Percentiles rank a stretch among this genome's conserved stretches.
These are phyloP conservation scores for Pouteria campechiana DNA, from an alignment of 179 eudicot genomes.

Conservation along the genomic window DNA sequence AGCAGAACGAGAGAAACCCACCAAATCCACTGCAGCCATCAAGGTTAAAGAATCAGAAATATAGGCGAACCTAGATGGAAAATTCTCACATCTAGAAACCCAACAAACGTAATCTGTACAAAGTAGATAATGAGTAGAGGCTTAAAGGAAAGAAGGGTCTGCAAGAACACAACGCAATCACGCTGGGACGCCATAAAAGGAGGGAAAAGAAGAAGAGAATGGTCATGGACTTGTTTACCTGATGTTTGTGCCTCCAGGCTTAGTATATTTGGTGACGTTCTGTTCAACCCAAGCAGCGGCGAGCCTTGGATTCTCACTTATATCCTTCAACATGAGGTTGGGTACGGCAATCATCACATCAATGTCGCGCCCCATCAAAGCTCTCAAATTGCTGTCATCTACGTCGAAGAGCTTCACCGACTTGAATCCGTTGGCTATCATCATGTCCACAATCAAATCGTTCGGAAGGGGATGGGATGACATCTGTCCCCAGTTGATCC, in stretches of 20 bases:
- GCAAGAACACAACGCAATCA: too few relatives aligned
- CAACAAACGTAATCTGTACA: too few relatives aligned
- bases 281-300: constrained; percentile 81
- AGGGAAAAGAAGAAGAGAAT: neutral
- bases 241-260: constrained; percentile 72
- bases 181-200: too few relatives aligned
- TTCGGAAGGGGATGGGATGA: constrained; percentile 60
- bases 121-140: too few relatives aligned
- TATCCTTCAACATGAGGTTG: constrained; percentile 56
- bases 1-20: too few relatives aligned
- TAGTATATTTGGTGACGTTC: constrained; percentile 52
- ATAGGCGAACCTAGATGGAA: too few relatives aligned
- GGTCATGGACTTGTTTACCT: constrained; percentile 24
- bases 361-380: constrained; percentile 50
- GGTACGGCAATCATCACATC: constrained; percentile 90
- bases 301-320: constrained; percentile 44
- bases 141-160: too few relatives aligned
- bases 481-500: constrained; percentile 98
- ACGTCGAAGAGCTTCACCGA: constrained; percentile 88
- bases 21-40: too few relatives aligned
- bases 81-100: too few relatives aligned
- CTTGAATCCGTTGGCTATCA: constrained; percentile 66
- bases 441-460: constrained; percentile 62
- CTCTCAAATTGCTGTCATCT: constrained; percentile 45
- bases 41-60: too few relatives aligned